Base-by-base conservation (phyloP, 2,329 filamentous ascomycete species). In the Verticillium longisporum region DNA sequence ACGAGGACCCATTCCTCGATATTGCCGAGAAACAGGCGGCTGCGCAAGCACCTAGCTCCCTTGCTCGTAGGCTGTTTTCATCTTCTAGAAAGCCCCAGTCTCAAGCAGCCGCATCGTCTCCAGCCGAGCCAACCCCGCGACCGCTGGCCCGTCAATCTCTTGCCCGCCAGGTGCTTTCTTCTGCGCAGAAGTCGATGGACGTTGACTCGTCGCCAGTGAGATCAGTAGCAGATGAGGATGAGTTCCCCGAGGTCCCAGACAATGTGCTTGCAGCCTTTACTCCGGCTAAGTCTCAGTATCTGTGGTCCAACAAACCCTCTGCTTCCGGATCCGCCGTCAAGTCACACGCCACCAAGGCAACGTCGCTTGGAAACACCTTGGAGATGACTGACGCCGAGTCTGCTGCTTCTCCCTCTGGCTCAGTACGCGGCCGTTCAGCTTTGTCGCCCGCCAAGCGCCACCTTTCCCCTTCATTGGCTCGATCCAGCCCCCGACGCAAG, bases 231-330 rank as follows among this genome's bases (percentile, higher is more conserved):
- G 82, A 83, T 55, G 80, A 84, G 1, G 83, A 85, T 63, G 83
- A 82, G 0, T 86, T 85, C 64, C 85, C 83, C 0, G 80, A 83
- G 58, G 82, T 85, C 13, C 81, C 83, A 1, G 45, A 50, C 5
- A 10, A 11, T 13, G 45, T 50, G n/a, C 45, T 50, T 13, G 45
- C 45, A 13, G 45, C 45, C 11, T 50, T 50, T 21, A 50, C 45
- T 50, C 45, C 45, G 45, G 45, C 45, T 50, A 50, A 26, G 18
- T 50, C 21, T n/a, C 45, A 50, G 45, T 50, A 50, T 50, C 7
- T 50, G 45, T 50, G 21, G 6, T 2, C n/a, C n/a, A 50, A 50
- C 6, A 50, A 50, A 18, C 21, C 45, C 6, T 1, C 45, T 7
- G 45, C 14, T 14, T 14, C 13, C 6, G 15, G 38, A 41, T 56